Evolutionary conservation across 331 rosid genomes (phyloP), one percentile per base, ranked within the genome.

Genomic region (Ulmus americana): DNA sequence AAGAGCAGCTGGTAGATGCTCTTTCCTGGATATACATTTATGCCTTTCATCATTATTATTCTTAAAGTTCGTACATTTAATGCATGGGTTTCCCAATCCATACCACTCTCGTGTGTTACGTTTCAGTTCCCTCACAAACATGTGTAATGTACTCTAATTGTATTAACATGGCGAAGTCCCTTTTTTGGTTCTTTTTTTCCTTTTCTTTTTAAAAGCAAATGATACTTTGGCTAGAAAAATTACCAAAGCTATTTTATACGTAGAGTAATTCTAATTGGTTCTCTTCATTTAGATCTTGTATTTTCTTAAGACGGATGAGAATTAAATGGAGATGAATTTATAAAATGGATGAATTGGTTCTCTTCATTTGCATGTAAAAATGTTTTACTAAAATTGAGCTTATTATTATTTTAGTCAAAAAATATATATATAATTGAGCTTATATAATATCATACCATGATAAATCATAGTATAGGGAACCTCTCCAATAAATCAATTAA

Each of bases 1-100:
- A 43, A 9, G 38, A 44, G 53, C 67, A 71, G 69, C 71, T 70
- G 72, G 74, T 61, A 55, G 76, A 69, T 61, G 72, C 71, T 56
- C 53, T 47, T 58, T 12, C 42, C 41, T 50, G 22, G 60, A 40
- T 40, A 10, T 35, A 22, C 16, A 47, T 62, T 54, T 42, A 58
- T 14, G 55, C 62, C 61, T 41, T 49, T 59, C 69, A 68, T 64
- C 41, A 67, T 56, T 46, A 53, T 10, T 55, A 70, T 28, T 49
- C 41, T 51, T 39, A 51, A 64, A 43, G 63, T 62, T 70, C 48
- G 35, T 58, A 20, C 40, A 68, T 9, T 12, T 43, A 8, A 53
- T 43, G 71, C 71, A 44, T 22, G 63, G 63, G 40, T 44, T 65
- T 7, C 13, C 14, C 5, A 45, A 55, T 22, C 22, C 38, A 45